Evolutionary conservation across 1,284 basidiomycete genomes (phyloP).

Genomic region (Phlebopus sp.): DNA sequence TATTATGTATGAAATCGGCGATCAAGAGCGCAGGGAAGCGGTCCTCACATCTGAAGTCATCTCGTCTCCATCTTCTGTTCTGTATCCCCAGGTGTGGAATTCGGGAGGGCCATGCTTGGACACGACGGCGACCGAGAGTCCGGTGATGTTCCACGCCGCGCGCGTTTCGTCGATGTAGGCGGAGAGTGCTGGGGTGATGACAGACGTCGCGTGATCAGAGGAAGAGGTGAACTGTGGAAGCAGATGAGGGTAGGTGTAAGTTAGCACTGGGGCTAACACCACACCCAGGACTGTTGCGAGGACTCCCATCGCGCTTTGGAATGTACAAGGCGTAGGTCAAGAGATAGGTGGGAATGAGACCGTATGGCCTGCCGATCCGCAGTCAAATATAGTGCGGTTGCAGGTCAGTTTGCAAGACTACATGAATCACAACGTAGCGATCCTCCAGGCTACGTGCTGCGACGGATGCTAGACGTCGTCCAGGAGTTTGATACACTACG

Average conservation of each 20-base stretch:
- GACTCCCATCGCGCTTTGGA: background rate
- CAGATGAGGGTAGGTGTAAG: constrained; percentile 4
- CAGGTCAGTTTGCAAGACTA: no score
- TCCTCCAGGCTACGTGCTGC: no score
- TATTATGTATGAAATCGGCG: no score
- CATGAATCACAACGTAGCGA: no score
- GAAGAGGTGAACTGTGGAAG: background rate
- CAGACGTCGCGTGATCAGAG: background rate
- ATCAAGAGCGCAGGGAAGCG: no score
- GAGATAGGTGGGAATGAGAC: no score
- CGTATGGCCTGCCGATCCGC: no score
- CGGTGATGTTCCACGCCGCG: constrained; percentile 19
- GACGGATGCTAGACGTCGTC: no score
- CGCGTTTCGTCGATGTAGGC: constrained; percentile 18
- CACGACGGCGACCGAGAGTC: constrained; percentile 23
- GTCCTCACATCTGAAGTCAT: constrained; percentile 19
- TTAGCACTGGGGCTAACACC: constrained; percentile 10
- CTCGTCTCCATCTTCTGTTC: constrained; percentile 21
- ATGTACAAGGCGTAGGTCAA: no score
- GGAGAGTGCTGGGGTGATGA: constrained; percentile 19
- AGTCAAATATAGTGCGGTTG: no score
- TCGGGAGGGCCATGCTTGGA: constrained; percentile 17
- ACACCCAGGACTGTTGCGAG: constrained; percentile 13
- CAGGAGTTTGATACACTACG: no score
- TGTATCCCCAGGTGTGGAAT: constrained; percentile 23